Percentiles rank a stretch among this genome's conserved stretches.
Conservation (phyloP, 306 rosid species). For the Rubus parviflorus region DNA sequence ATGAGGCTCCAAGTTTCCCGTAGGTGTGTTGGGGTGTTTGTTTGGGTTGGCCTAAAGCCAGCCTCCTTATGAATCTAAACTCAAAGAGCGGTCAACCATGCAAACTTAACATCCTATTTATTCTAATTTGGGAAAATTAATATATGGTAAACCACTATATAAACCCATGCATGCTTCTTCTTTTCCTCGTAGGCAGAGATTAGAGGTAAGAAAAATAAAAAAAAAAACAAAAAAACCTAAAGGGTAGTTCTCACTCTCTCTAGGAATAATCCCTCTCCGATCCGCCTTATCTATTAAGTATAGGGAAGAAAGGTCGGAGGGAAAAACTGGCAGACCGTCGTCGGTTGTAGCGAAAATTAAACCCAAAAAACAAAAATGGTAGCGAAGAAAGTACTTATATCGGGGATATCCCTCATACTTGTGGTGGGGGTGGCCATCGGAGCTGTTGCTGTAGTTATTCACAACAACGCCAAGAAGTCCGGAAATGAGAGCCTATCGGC, state of each 20-base stretch:
- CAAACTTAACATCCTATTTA: constrained; percentile 8
- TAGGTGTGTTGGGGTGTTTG: neutral
- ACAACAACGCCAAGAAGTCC: neutral
- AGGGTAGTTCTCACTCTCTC: neutral
- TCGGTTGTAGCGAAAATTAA: too few relatives aligned
- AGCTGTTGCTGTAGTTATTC: constrained; percentile 42
- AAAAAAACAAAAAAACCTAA: neutral
- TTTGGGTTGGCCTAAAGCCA: neutral
- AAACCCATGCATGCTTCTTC: neutral
- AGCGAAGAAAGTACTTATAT: constrained; percentile 35
- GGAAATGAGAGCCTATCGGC: neutral
- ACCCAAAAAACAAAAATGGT: constrained; percentile 26
- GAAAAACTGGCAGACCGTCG: constrained; percentile 2
- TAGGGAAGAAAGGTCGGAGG: constrained; percentile 20
- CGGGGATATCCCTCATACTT: constrained; percentile 52
- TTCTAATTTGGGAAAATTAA: constrained; percentile 19
- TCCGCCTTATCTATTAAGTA: neutral
- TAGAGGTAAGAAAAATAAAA: neutral
- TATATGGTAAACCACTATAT: neutral
- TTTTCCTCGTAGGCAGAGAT: neutral
- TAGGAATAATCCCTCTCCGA: neutral
- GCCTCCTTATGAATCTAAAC: neutral
- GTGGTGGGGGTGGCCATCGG: constrained; percentile 60
- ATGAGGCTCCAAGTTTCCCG: neutral
- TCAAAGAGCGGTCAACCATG: constrained; percentile 20